Percentiles rank a stretch among this genome's conserved stretches.
These are phyloP conservation scores for Paramyrothecium roridum DNA, from an alignment of 2,329 filamentous ascomycete genomes.

Conservation along the genomic window DNA sequence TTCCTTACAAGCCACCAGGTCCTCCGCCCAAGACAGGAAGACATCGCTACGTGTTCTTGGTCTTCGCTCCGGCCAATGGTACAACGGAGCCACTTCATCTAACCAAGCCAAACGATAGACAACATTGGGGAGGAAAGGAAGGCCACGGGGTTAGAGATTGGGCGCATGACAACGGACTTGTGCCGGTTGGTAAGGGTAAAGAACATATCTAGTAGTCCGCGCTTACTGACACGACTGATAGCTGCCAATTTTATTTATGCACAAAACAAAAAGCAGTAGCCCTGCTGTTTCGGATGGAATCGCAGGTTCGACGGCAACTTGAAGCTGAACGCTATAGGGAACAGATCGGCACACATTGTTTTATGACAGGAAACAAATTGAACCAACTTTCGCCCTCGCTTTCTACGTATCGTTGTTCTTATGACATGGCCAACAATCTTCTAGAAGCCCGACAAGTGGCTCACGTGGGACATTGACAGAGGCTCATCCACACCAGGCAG, in stretches of 20 bases:
- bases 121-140: conserved; percentile 13
- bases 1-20: conserved; percentile 13
- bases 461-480: too few relatives aligned
- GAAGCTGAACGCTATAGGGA: too few relatives aligned
- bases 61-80: conserved; percentile 12
- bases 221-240: conserved; percentile 3
- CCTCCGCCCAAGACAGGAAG: conserved; percentile 14
- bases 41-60: conserved; percentile 17
- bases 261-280: conserved; percentile 11
- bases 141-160: conserved; percentile 14
- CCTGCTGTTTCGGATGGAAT: too few relatives aligned
- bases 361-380: too few relatives aligned
- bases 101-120: conserved; percentile 9
- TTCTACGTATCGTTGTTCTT: too few relatives aligned
- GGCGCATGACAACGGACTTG: conserved; percentile 13
- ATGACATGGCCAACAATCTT: too few relatives aligned
- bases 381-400: too few relatives aligned
- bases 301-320: too few relatives aligned
- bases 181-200: conserved; percentile 12
- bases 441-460: too few relatives aligned
- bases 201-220: background rate
- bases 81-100: conserved; percentile 11
- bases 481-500: too few relatives aligned
- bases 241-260: conserved; percentile 19
- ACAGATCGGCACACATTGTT: too few relatives aligned